These are phyloP conservation scores for Stagonosporopsis vannaccii DNA, from an alignment of 2,329 filamentous ascomycete species.

Conservation along the genomic window DNA sequence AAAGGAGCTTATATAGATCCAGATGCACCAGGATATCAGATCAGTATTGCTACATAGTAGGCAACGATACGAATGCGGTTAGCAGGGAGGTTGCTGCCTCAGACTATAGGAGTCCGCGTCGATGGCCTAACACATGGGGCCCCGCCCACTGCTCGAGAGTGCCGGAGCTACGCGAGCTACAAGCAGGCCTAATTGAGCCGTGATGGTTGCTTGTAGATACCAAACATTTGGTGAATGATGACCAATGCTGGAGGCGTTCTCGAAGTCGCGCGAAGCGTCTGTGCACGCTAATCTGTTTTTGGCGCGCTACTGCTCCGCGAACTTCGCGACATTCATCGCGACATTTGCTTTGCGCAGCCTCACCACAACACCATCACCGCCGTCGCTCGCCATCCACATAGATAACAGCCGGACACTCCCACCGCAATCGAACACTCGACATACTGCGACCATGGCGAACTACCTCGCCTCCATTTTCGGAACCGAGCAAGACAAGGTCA, in stretches of 20 bases:
- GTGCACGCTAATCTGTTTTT: slow-evolving; percentile 14
- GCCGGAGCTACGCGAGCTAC: not conserved
- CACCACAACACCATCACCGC: slow-evolving; percentile 11
- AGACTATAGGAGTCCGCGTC: not conserved
- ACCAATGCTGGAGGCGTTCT: not conserved
- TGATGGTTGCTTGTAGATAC: not conserved
- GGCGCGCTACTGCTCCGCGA: slow-evolving; percentile 19
- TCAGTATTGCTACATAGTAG: not conserved
- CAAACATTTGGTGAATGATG: not conserved
- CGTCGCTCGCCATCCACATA: not conserved
- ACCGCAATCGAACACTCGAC: not conserved
- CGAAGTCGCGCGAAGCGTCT: slow-evolving; percentile 19
- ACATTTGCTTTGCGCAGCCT: slow-evolving; percentile 25
- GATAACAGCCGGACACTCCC: not conserved
- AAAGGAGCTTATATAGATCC: not conserved
- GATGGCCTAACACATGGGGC: not conserved
- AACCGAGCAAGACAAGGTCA: slow-evolving; percentile 98
- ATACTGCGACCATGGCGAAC: slow-evolving; percentile 76
- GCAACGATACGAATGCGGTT: slow-evolving; percentile 8
- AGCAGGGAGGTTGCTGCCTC: slow-evolving; percentile 8
- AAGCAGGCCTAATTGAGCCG: not conserved
- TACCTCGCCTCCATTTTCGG: slow-evolving; percentile 99
- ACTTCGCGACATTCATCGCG: slow-evolving; percentile 26
- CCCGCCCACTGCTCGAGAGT: not conserved
- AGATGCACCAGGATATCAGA: not conserved